phyloP scores from a whole-genome alignment of 2,329 filamentous ascomycete species.

The Penicillium brasilianum region DNA sequence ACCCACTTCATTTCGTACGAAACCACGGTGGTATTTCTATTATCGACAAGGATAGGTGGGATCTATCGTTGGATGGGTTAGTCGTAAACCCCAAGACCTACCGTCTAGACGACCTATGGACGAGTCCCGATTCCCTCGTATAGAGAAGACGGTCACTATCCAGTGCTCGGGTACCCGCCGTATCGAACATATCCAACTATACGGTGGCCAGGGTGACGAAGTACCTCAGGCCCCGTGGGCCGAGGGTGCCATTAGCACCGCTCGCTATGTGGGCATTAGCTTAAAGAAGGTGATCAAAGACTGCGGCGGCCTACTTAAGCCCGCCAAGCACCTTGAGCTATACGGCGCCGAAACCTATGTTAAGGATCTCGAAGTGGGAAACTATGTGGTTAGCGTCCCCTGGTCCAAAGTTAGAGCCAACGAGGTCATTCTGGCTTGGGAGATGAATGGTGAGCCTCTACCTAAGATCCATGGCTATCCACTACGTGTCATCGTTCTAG shows the following conservation, averaged over 20 bases:
- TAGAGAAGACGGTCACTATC: constrained; percentile 64
- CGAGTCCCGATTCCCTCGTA: constrained; percentile 63
- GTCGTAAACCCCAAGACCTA: constrained; percentile 64
- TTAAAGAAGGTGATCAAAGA: constrained; percentile 73
- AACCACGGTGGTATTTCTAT: constrained; percentile 74
- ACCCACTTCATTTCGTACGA: constrained; percentile 68
- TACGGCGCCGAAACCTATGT: constrained; percentile 75
- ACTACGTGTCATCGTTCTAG: constrained; percentile 65
- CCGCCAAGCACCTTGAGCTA: constrained; percentile 68
- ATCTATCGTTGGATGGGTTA: constrained; percentile 63
- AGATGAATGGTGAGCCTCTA: constrained; percentile 71
- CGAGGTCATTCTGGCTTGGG: constrained; percentile 71
- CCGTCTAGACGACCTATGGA: constrained; percentile 63
- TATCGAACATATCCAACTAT: constrained; percentile 69
- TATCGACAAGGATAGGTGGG: constrained; percentile 63
- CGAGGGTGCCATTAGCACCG: constrained; percentile 71
- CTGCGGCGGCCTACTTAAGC: constrained; percentile 65
- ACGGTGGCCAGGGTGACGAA: constrained; percentile 71
- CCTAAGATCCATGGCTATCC: constrained; percentile 71
- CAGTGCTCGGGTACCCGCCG: constrained; percentile 73
- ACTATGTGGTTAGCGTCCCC: constrained; percentile 71
- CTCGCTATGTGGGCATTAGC: constrained; percentile 66
- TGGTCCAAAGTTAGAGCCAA: constrained; percentile 70
- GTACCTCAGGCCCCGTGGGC: constrained; percentile 59
- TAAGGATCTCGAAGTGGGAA: constrained; percentile 68